phyloP scores from a whole-genome alignment of 306 rosid species.

The Purshia tridentata region DNA sequence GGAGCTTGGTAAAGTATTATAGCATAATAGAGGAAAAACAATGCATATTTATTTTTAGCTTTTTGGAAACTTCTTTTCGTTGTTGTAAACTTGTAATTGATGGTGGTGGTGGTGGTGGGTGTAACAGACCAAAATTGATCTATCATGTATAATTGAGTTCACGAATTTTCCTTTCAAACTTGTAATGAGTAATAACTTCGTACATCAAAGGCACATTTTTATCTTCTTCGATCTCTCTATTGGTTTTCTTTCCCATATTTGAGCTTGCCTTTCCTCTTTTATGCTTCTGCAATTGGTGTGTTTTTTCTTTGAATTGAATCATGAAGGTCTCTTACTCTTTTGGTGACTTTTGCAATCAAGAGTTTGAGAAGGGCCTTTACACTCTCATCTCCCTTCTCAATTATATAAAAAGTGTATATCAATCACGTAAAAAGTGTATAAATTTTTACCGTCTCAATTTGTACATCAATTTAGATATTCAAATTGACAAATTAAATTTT shows the following conservation, averaged over 20 bases:
- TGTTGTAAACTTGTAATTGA: neutral
- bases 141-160: neutral
- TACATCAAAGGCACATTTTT: neutral
- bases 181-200: neutral
- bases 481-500: too few species aligned
- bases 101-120: constrained; percentile 1
- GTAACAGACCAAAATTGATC: neutral
- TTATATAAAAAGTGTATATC: too few species aligned
- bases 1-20: constrained; percentile 19
- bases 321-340: too few species aligned
- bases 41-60: constrained; percentile 10
- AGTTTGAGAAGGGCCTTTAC: too few species aligned
- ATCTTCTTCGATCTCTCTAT: neutral
- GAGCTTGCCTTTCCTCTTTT: neutral
- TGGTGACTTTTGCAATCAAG: too few species aligned
- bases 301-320: too few species aligned
- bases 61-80: constrained; percentile 12
- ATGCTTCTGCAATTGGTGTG: neutral
- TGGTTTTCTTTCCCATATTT: neutral
- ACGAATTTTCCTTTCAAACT: neutral
- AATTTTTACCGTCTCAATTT: too few species aligned
- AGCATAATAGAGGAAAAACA: neutral
- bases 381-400: too few species aligned
- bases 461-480: too few species aligned
- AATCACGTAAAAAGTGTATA: too few species aligned